A percentile compares a stretch with the other conserved stretches of the same genome.
Conservation (phyloP, 495 filamentous ascomycete genomes). For the Penicillium robsamsonii region DNA sequence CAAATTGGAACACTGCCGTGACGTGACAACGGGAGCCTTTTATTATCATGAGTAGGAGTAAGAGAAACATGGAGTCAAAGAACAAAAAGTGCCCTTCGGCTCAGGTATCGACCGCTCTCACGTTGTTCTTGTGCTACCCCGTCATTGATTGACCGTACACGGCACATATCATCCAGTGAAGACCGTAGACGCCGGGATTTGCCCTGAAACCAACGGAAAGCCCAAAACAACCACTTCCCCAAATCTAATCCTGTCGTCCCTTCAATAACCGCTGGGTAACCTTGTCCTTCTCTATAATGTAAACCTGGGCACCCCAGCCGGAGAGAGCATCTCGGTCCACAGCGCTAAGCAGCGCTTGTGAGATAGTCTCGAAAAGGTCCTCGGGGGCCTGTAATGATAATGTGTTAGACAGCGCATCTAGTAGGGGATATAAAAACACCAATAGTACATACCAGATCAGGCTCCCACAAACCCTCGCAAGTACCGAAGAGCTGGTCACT, state of each 20-base stretch:
- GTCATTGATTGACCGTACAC: conserved; percentile 21
- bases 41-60: conserved; percentile 33
- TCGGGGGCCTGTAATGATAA: conserved; percentile 65
- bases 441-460: conserved; percentile 69
- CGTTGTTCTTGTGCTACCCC: conserved; percentile 20
- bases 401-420: conserved; percentile 23
- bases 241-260: conserved; percentile 68
- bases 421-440: neutral
- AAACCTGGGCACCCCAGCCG: conserved; percentile 97
- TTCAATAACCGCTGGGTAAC: conserved; percentile 97
- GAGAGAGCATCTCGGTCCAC: conserved; percentile 95
- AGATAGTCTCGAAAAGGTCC: conserved; percentile 97
- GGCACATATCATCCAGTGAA: conserved; percentile 32
- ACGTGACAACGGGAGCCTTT: conserved; percentile 26
- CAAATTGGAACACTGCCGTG: conserved; percentile 43
- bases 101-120: conserved; percentile 16
- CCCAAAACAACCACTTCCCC: conserved; percentile 25
- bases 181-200: conserved; percentile 32
- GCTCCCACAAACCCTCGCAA: conserved; percentile 98
- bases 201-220: conserved; percentile 29
- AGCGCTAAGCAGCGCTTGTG: conserved; percentile 92
- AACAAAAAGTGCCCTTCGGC: conserved; percentile 10
- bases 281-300: conserved; percentile 99
- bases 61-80: conserved; percentile 24
- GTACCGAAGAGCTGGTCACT: conserved; percentile 98